A percentile compares a stretch with the other conserved stretches of the same genome.
phyloP scores from a whole-genome alignment of 257 asterid genomes.

The Solanum paucissectum region DNA sequence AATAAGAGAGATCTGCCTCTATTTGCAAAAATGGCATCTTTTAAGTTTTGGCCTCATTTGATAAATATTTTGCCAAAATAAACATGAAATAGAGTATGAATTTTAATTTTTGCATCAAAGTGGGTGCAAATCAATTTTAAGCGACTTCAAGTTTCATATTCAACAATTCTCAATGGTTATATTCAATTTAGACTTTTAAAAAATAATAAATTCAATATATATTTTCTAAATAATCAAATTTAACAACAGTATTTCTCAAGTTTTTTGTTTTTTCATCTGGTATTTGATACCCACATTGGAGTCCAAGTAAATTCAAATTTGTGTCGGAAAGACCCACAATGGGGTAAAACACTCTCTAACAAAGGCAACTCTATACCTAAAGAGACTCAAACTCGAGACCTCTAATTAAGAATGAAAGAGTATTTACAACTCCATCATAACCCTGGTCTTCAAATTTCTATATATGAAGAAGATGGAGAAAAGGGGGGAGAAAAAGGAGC shows the following conservation, averaged over 20 bases:
- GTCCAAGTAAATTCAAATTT: background rate
- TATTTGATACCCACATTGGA: rapidly evolving
- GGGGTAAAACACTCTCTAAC: background rate
- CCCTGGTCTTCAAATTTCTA: background rate
- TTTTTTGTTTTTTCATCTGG: too few relatives aligned
- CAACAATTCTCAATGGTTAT: background rate
- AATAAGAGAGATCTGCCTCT: background rate
- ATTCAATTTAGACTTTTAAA: background rate
- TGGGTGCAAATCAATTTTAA: background rate
- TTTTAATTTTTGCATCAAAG: background rate
- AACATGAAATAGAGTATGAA: background rate
- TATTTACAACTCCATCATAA: background rate
- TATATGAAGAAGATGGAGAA: background rate
- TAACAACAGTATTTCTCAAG: background rate
- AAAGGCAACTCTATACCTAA: background rate
- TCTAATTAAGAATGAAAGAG: too few relatives aligned
- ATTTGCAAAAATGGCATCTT: background rate
- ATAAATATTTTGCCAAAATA: background rate
- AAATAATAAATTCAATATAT: background rate
- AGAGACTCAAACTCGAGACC: too few relatives aligned
- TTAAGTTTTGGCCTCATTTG: background rate
- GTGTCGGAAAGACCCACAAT: background rate
- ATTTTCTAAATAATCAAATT: background rate
- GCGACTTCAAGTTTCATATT: background rate
- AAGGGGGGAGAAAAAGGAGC: background rate